Percentiles rank a stretch among this genome's conserved stretches.
phyloP scores from a whole-genome alignment of 2,329 filamentous ascomycete genomes.

The Metarhizium rileyi region DNA sequence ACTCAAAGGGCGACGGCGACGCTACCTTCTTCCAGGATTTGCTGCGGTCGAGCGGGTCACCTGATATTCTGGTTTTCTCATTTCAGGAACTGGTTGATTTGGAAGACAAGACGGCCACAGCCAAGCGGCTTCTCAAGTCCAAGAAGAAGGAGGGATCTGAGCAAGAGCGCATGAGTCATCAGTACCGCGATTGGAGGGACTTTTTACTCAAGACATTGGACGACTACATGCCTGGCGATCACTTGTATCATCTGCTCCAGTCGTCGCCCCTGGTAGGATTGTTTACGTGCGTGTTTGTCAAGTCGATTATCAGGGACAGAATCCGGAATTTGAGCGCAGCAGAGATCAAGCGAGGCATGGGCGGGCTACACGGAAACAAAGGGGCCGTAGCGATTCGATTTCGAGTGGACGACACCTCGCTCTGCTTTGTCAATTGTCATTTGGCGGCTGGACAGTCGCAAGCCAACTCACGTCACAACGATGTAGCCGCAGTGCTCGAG shows the following conservation, averaged over 20 bases:
- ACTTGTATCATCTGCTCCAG: constrained; percentile 78
- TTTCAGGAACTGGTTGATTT: constrained; percentile 98
- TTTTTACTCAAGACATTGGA: constrained; percentile 76
- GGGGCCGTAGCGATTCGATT: constrained; percentile 90
- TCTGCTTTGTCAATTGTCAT: constrained; percentile 97
- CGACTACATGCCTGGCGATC: constrained; percentile 66
- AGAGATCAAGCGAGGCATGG: constrained; percentile 94
- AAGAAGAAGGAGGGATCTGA: constrained; percentile 77
- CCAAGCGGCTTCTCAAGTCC: constrained; percentile 87
- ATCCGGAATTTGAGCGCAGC: constrained; percentile 69
- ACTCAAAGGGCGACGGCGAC: constrained; percentile 62
- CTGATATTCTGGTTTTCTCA: constrained; percentile 88
- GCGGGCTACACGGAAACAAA: constrained; percentile 92
- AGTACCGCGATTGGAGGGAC: constrained; percentile 94
- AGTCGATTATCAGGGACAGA: constrained; percentile 62
- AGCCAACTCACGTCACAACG: constrained; percentile 83
- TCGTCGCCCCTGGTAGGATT: constrained; percentile 81
- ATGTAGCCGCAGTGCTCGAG: constrained; percentile 84
- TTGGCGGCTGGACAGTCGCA: constrained; percentile 87
- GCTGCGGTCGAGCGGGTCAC: constrained; percentile 63
- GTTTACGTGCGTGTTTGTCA: constrained; percentile 94
- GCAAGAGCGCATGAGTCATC: constrained; percentile 89
- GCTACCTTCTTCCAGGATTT: constrained; percentile 72
- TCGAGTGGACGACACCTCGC: constrained; percentile 80
- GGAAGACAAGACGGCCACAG: constrained; percentile 93